These are phyloP conservation scores for Taiwanofungus camphoratus DNA, from an alignment of 1,284 basidiomycete genomes.

Conservation along the genomic window DNA sequence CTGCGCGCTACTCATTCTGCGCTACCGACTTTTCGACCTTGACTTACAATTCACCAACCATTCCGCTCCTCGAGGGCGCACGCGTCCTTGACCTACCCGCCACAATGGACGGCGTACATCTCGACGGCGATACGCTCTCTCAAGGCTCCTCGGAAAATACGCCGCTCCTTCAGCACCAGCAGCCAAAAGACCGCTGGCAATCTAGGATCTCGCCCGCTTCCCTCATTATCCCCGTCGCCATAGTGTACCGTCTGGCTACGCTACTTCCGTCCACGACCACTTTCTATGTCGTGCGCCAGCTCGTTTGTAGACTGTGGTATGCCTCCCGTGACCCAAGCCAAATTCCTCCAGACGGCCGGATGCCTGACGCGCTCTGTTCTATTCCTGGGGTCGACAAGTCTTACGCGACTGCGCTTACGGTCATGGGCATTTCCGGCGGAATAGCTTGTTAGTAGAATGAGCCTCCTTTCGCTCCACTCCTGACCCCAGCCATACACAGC, in stretches of 20 bases:
- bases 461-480: not conserved
- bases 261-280: not conserved
- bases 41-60: too few species aligned
- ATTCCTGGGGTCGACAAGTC: not conserved
- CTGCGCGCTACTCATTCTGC: too few species aligned
- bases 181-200: too few species aligned
- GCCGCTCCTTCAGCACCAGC: too few species aligned
- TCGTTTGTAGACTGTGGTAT: not conserved
- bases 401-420: not conserved
- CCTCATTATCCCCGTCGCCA: not conserved
- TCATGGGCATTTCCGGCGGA: not conserved
- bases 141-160: too few species aligned
- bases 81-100: too few species aligned
- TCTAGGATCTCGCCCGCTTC: not conserved
- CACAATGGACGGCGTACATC: too few species aligned
- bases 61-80: too few species aligned
- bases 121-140: too few species aligned
- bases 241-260: not conserved
- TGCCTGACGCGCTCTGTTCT: not conserved
- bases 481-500: not conserved
- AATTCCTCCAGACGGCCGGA: not conserved
- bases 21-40: too few species aligned
- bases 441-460: not conserved
- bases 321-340: not conserved
- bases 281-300: not conserved